Evolutionary conservation across 139 green algal species (phyloP), one percentile per base, ranked within the genome.

Genomic region (Closterium sp.): DNA sequence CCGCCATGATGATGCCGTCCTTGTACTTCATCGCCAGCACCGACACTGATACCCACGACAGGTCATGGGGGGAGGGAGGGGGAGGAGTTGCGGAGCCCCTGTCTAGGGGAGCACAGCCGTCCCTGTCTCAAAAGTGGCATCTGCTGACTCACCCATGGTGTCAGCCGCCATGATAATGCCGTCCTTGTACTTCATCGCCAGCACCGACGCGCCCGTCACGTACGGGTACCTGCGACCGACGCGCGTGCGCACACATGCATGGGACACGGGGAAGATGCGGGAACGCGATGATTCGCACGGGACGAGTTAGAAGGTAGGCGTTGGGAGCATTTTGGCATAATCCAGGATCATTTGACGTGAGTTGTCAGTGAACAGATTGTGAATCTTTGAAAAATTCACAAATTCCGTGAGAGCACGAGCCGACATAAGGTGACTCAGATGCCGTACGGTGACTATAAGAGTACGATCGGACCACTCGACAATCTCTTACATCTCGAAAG

Each of bases 151-250:
- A 97, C 97, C 98, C 38, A 99, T 95, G 1, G 96, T 99, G 94
- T 99, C 98, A 73, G 93, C 96, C 0, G 97, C 98, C 30, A 99
- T 94, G 90, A 99, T 92, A 7, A 99, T 96, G 32, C 98, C 98
- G 92, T 98, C 98, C 86, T 97, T 98, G 95, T 98, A 99, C 42
- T 97, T 99, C 42, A 99, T 92, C 22, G 93, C 98, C 11, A 99
- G 94, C 73, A 99, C 97, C 38, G 96, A 98, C 0, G 98, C 98
- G 28, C 98, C 98, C 0, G 98, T 99, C 7, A 99, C 98, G 90
- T 98, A 98, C 9, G 92, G 92, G 21, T 94, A 90, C 31, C 92
- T 94, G 45, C 38, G 89, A 2, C 13, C 32, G 2, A 34, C 27
- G 85, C 21, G 28, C 79, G 27, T 86, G 79, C 79, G 79, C 79